Conservation (phyloP, 768 basidiomycete species). For the Lactifluus rugatus region DNA sequence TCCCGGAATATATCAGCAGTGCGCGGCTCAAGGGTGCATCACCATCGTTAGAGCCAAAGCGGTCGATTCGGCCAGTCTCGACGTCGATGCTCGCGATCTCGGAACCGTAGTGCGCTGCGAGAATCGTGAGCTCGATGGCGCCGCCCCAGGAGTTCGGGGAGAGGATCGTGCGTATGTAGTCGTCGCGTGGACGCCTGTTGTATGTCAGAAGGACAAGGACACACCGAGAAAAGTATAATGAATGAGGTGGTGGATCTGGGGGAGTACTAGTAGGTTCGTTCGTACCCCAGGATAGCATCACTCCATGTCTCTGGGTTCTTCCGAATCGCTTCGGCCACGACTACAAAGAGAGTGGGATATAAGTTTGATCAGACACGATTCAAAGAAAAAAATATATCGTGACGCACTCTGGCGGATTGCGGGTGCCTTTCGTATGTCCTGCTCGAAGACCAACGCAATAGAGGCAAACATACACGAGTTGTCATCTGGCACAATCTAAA, state of each 20-base stretch:
- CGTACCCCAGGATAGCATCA: conserved; percentile 81
- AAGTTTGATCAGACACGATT: neutral
- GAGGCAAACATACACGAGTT: conserved; percentile 93
- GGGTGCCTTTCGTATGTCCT: conserved; percentile 61
- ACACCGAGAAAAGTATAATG: neutral
- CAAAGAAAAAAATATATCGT: neutral
- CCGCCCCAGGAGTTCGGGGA: conserved; percentile 86
- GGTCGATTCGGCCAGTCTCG: conserved; percentile 83
- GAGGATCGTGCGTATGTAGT: conserved; percentile 75
- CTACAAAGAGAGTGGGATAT: conserved; percentile 30
- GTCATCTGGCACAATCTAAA: conserved; percentile 87
- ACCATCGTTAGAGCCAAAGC: conserved; percentile 46
- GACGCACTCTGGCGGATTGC: conserved; percentile 63
- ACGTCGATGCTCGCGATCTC: conserved; percentile 91
- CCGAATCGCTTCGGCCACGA: conserved; percentile 76
- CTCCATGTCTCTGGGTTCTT: conserved; percentile 62
- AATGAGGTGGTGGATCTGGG: neutral
- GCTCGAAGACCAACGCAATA: conserved; percentile 76
- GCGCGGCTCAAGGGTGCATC: conserved; percentile 29
- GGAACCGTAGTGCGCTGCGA: conserved; percentile 69
- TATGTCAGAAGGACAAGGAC: neutral
- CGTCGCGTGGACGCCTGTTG: conserved; percentile 42
- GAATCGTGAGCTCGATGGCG: conserved; percentile 84
- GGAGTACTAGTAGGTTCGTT: neutral
- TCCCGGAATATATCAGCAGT: conserved; percentile 87